Conservation (phyloP, 2,329 filamentous ascomycete genomes). For the Hysterium pulicare region DNA sequence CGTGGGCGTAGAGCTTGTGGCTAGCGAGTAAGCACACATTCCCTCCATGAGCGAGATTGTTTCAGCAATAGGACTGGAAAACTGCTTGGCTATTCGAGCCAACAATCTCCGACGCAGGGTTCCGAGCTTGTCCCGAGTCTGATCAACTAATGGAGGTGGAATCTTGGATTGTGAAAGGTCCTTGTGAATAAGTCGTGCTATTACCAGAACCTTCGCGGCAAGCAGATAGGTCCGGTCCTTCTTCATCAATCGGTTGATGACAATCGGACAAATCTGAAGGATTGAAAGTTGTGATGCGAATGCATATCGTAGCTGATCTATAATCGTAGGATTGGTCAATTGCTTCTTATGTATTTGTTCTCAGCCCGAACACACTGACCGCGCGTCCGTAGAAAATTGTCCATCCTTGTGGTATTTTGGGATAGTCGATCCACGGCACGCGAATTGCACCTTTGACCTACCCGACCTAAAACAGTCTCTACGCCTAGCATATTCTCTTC, state of each 20-base stretch:
- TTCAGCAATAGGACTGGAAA: slow-evolving; percentile 35
- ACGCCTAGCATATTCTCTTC: slow-evolving; percentile 71
- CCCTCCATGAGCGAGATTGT: slow-evolving; percentile 61
- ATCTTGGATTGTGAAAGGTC: slow-evolving; percentile 57
- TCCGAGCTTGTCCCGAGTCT: slow-evolving; percentile 61
- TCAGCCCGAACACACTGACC: slow-evolving; percentile 28
- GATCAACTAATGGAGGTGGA: slow-evolving; percentile 55
- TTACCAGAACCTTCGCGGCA: slow-evolving; percentile 64
- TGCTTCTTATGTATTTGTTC: slow-evolving; percentile 3
- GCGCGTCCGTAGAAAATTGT: slow-evolving; percentile 36
- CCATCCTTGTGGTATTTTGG: slow-evolving; percentile 55
- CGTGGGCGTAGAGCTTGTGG: slow-evolving; percentile 72
- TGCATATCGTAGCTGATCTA: slow-evolving; percentile 43
- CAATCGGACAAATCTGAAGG: slow-evolving; percentile 54
- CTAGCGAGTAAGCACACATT: slow-evolving; percentile 77
- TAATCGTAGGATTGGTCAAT: slow-evolving; percentile 17
- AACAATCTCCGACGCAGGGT: slow-evolving; percentile 63
- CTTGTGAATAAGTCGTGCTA: slow-evolving; percentile 72
- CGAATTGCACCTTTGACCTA: slow-evolving; percentile 76
- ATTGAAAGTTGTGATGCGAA: slow-evolving; percentile 57
- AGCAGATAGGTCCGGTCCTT: slow-evolving; percentile 51
- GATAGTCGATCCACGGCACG: slow-evolving; percentile 64
- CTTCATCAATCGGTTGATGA: slow-evolving; percentile 53
- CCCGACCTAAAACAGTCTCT: slow-evolving; percentile 66
- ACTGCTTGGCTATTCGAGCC: slow-evolving; percentile 57